A percentile compares a stretch with the other conserved stretches of the same genome.
Evolutionary conservation across 306 rosid genomes (phyloP).

Genomic region (Quillaja saponaria): DNA sequence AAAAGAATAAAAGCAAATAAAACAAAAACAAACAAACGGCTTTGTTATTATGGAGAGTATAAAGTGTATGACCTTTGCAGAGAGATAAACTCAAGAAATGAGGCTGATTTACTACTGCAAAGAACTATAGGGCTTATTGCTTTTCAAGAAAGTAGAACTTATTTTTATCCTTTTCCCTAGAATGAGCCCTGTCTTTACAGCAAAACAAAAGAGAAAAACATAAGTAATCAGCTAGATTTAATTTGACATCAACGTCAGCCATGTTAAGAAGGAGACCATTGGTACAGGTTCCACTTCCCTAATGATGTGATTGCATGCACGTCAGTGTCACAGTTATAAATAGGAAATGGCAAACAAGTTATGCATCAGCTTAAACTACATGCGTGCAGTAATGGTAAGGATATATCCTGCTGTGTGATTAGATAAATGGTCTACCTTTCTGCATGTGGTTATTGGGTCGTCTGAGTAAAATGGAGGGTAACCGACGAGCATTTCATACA

Average conservation of each 20-base stretch:
- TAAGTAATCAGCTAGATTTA: not conserved
- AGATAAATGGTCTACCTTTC: constrained; percentile 68
- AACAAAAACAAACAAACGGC: too few species aligned
- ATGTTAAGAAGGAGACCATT: not conserved
- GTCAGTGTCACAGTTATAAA: constrained; percentile 10
- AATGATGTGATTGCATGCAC: not conserved
- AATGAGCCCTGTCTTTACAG: not conserved
- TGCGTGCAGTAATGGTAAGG: constrained; percentile 15
- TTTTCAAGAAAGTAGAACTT: not conserved
- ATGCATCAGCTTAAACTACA: constrained; percentile 21
- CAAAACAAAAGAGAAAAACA: not conserved
- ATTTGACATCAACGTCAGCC: constrained; percentile 7
- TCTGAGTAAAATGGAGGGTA: constrained; percentile 97
- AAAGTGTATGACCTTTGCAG: too few species aligned
- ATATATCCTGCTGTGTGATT: constrained; percentile 1
- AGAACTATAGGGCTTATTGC: not conserved
- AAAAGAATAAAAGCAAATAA: too few species aligned
- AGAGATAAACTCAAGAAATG: too few species aligned
- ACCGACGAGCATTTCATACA: constrained; percentile 99
- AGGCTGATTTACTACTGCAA: too few species aligned
- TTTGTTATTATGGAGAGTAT: too few species aligned
- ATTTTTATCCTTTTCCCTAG: not conserved
- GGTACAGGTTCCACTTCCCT: not conserved
- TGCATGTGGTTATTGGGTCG: constrained; percentile 89
- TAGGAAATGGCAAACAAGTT: constrained; percentile 15